Percentiles rank a stretch among this genome's conserved stretches.
These are phyloP conservation scores for Hyaloscypha finlandica DNA, from an alignment of 495 filamentous ascomycete genomes.

Conservation along the genomic window DNA sequence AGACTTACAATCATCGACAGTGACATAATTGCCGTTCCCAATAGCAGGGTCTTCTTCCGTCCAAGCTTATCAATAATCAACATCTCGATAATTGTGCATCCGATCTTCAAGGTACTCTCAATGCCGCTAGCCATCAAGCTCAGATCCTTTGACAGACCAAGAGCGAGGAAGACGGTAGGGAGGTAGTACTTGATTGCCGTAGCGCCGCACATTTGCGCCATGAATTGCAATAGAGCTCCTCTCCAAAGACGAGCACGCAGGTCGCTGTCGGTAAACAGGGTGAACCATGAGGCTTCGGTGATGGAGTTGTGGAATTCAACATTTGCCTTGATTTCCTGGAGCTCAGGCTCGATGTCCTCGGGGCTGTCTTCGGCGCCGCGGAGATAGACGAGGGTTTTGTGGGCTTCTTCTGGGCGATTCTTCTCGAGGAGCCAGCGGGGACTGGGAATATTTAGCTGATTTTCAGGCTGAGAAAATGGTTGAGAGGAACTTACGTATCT, in stretches of 20 bases:
- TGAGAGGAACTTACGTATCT: conserved; percentile 24
- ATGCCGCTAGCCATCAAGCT: conserved; percentile 47
- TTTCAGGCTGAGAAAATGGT: not conserved
- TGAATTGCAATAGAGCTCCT: conserved; percentile 67
- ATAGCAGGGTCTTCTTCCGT: conserved; percentile 54
- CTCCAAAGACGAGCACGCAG: conserved; percentile 60
- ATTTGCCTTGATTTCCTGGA: conserved; percentile 68
- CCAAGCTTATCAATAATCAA: conserved; percentile 64
- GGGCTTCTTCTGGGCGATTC: conserved; percentile 50
- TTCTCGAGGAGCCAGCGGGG: conserved; percentile 63
- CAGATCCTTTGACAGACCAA: conserved; percentile 67
- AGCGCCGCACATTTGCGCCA: conserved; percentile 58
- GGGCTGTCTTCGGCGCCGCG: conserved; percentile 57
- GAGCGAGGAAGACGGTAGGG: conserved; percentile 56
- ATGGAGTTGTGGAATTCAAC: conserved; percentile 21
- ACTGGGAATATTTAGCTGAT: conserved; percentile 30
- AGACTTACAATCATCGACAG: conserved; percentile 45
- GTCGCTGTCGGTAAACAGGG: conserved; percentile 36
- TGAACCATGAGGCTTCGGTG: conserved; percentile 73
- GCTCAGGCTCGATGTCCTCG: conserved; percentile 69
- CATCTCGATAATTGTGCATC: conserved; percentile 65
- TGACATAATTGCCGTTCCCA: conserved; percentile 59
- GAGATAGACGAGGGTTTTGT: conserved; percentile 53
- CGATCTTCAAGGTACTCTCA: conserved; percentile 45
- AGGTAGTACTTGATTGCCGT: conserved; percentile 38